A percentile compares a stretch with the other conserved stretches of the same genome.
phyloP scores from a whole-genome alignment of 2,329 filamentous ascomycete genomes.

The Sporothrix brasiliensis region DNA sequence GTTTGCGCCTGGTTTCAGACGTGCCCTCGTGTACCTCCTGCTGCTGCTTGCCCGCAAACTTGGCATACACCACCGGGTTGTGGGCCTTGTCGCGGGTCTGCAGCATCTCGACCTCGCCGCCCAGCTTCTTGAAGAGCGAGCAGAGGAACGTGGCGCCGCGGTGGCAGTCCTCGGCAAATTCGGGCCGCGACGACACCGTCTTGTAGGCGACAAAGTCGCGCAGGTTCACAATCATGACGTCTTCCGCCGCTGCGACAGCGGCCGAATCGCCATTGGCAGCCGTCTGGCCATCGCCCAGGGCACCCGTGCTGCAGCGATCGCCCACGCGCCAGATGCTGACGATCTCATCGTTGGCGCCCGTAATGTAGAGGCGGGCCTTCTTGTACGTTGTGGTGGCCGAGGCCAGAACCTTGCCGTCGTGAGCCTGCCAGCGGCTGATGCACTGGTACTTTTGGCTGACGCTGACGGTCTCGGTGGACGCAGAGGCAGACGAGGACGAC shows the following conservation, averaged over 20 bases:
- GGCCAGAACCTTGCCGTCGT: constrained; percentile 83
- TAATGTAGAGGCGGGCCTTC: constrained; percentile 81
- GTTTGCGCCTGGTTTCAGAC: constrained; percentile 69
- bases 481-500: constrained; percentile 26
- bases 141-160: constrained; percentile 89
- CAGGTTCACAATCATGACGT: constrained; percentile 69
- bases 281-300: constrained; percentile 44
- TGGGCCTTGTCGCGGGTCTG: constrained; percentile 72
- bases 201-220: constrained; percentile 88
- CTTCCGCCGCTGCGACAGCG: constrained; percentile 46
- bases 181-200: constrained; percentile 83
- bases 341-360: constrained; percentile 88
- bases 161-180: constrained; percentile 88
- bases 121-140: constrained; percentile 87
- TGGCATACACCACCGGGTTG: constrained; percentile 92
- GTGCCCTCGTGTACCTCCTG: constrained; percentile 44
- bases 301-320: constrained; percentile 46
- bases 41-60: constrained; percentile 73
- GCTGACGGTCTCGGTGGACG: constrained; percentile 60
- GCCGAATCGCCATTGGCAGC: constrained; percentile 45
- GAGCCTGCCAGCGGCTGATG: constrained; percentile 57
- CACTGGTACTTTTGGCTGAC: constrained; percentile 57
- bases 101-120: constrained; percentile 87
- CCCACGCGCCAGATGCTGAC: constrained; percentile 85
- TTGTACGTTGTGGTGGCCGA: constrained; percentile 74